These are phyloP conservation scores for Biscogniauxia sp. DNA, from an alignment of 2,329 filamentous ascomycete genomes.

Conservation along the genomic window DNA sequence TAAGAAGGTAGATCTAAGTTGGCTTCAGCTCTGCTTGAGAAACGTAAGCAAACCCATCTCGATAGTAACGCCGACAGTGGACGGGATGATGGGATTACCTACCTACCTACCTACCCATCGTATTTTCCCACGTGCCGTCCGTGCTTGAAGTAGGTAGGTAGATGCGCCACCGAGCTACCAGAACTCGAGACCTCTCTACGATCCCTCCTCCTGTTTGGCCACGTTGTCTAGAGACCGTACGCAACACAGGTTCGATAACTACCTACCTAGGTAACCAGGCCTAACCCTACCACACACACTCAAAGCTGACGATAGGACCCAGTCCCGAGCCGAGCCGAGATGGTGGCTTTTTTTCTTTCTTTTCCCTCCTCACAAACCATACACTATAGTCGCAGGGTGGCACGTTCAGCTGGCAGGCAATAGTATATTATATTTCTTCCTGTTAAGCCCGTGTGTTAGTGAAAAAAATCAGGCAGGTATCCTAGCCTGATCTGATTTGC, in stretches of 20 bases:
- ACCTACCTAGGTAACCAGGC: neutral
- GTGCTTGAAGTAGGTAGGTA: neutral
- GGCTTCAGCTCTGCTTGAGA: no score
- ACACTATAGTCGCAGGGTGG: neutral
- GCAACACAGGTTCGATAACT: neutral
- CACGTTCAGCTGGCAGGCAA: neutral
- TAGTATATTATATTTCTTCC: neutral
- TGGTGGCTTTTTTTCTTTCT: neutral
- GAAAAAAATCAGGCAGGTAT: no score
- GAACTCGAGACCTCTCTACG: neutral
- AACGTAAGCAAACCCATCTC: no score
- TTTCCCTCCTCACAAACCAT: no score
- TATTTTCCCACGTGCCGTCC: neutral
- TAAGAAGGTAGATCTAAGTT: no score
- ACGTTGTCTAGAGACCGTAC: no score
- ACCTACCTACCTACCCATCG: no score
- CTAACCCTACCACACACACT: neutral
- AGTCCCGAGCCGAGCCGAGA: neutral
- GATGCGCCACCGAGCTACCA: neutral
- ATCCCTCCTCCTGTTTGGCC: neutral
- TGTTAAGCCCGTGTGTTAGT: neutral
- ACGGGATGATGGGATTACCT: no score
- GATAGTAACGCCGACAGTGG: no score
- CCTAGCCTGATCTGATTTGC: no score
- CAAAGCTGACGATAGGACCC: neutral